A percentile compares a stretch with the other conserved stretches of the same genome.
Conservation (phyloP, 2,329 filamentous ascomycete species). For the Fusarium temperatum region DNA sequence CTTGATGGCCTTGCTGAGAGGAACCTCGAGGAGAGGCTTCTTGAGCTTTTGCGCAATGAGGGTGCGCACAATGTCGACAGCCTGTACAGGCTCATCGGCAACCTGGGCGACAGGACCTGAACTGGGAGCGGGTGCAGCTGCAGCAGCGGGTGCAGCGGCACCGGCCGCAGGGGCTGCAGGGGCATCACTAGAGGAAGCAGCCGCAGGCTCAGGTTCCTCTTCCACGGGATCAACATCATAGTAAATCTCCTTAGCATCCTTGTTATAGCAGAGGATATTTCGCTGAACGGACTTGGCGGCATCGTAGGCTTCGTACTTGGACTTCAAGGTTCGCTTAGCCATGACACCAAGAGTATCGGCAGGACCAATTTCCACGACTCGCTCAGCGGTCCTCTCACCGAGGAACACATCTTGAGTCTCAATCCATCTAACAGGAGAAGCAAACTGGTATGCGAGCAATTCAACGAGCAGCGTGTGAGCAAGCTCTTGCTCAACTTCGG, state of each 20-base stretch:
- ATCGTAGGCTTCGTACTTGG: conserved; percentile 99
- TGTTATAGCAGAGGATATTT: conserved; percentile 99
- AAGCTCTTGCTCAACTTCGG: conserved; percentile 99
- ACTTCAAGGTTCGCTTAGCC: conserved; percentile 93
- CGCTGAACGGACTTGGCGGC: conserved; percentile 95
- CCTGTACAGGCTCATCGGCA: conserved; percentile 85
- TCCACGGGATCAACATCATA: conserved; percentile 97
- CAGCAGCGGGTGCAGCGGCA: conserved; percentile 63
- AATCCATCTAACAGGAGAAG: conserved; percentile 98
- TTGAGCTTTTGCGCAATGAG: conserved; percentile 98
- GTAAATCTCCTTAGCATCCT: conserved; percentile 99
- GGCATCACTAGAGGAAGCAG: conserved; percentile 57
- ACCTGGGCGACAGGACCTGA: conserved; percentile 89
- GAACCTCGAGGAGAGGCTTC: conserved; percentile 88
- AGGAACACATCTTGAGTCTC: conserved; percentile 99
- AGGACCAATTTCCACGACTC: conserved; percentile 96
- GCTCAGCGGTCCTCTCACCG: conserved; percentile 92
- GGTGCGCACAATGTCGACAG: conserved; percentile 87
- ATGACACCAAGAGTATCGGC: conserved; percentile 97
- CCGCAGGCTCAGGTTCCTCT: conserved; percentile 79
- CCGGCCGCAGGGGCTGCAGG: conserved; percentile 63
- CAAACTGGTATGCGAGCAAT: conserved; percentile 98
- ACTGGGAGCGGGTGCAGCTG: conserved; percentile 69
- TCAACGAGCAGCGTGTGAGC: conserved; percentile 98
- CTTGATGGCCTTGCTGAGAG: conserved; percentile 96